Percentiles rank a stretch among this genome's conserved stretches.
Evolutionary conservation across 805 yeast genomes (phyloP).

Genomic region (Lipomyces yamanashiensis): DNA sequence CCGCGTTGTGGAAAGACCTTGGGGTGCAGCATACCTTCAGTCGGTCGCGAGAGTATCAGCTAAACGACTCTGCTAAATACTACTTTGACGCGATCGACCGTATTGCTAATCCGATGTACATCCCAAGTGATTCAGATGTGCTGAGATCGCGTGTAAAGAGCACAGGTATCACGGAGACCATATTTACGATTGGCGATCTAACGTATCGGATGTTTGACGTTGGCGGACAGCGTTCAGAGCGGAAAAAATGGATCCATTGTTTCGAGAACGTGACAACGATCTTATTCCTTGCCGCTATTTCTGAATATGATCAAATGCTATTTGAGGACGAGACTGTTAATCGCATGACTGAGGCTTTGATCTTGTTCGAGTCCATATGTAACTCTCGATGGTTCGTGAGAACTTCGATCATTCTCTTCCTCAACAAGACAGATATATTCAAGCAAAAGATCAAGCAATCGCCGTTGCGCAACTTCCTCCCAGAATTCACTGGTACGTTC

Average conservation of each 20-base stretch:
- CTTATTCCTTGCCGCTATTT: slow-evolving; percentile 82
- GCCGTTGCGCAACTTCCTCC: slow-evolving; percentile 74
- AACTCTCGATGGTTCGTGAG: slow-evolving; percentile 83
- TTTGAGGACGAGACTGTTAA: slow-evolving; percentile 89
- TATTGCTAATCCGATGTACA: slow-evolving; percentile 66
- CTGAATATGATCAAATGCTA: slow-evolving; percentile 89
- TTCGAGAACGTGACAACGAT: slow-evolving; percentile 89
- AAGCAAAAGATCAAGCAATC: slow-evolving; percentile 61
- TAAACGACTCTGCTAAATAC: slow-evolving; percentile 81
- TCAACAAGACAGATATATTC: slow-evolving; percentile 86
- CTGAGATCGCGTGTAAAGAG: slow-evolving; percentile 91
- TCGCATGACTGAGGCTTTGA: slow-evolving; percentile 87
- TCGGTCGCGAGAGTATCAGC: slow-evolving; percentile 76
- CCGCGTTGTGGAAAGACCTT: slow-evolving; percentile 68
- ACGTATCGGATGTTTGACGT: slow-evolving; percentile 86
- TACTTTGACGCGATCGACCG: slow-evolving; percentile 75
- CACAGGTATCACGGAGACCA: slow-evolving; percentile 90
- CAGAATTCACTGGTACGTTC: slow-evolving; percentile 57
- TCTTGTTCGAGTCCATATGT: slow-evolving; percentile 79
- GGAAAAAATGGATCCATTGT: slow-evolving; percentile 94
- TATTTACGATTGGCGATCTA: slow-evolving; percentile 67
- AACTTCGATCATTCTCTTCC: slow-evolving; percentile 86
- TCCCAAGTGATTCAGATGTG: slow-evolving; percentile 81
- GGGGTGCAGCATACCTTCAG: slow-evolving; percentile 49
- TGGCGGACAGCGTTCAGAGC: slow-evolving; percentile 92